phyloP scores from a whole-genome alignment of 1,284 basidiomycete species.

The Phlebopus sp. region DNA sequence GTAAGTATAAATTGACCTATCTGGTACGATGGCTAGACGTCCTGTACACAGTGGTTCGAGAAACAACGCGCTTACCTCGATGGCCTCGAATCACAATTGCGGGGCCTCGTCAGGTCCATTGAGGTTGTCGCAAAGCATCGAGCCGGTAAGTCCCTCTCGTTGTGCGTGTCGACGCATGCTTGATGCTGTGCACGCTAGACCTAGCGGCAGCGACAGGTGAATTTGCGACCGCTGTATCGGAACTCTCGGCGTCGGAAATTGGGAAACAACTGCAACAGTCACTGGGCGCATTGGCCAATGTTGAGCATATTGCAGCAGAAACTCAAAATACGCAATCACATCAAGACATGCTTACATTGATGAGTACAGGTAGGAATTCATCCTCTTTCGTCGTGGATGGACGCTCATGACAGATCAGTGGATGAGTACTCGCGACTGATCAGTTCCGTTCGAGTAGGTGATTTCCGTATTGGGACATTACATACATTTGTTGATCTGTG shows the following conservation, averaged over 20 bases:
- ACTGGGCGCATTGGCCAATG: slow-evolving; percentile 66
- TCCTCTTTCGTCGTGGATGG: slow-evolving; percentile 5
- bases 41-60: slow-evolving; percentile 79
- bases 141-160: slow-evolving; percentile 44
- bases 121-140: slow-evolving; percentile 81
- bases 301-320: slow-evolving; percentile 71
- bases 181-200: slow-evolving; percentile 44
- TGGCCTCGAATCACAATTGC: slow-evolving; percentile 85
- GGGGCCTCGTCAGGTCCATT: slow-evolving; percentile 82
- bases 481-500: slow-evolving; percentile 2
- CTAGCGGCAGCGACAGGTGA: slow-evolving; percentile 66
- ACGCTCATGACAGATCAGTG: slow-evolving; percentile 37
- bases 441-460: slow-evolving; percentile 78
- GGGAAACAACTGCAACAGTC: slow-evolving; percentile 70
- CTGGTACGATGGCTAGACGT: neutral
- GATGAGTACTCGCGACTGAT: slow-evolving; percentile 95
- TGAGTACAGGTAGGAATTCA: slow-evolving; percentile 61
- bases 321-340: slow-evolving; percentile 70
- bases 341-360: slow-evolving; percentile 73
- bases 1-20: slow-evolving; percentile 36
- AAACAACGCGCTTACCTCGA: slow-evolving; percentile 85
- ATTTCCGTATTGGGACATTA: neutral
- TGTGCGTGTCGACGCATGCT: neutral
- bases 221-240: slow-evolving; percentile 65
- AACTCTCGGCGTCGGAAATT: slow-evolving; percentile 73